phyloP scores from a whole-genome alignment of 75 land plant genomes.

The Adiantum capillusveneris region DNA sequence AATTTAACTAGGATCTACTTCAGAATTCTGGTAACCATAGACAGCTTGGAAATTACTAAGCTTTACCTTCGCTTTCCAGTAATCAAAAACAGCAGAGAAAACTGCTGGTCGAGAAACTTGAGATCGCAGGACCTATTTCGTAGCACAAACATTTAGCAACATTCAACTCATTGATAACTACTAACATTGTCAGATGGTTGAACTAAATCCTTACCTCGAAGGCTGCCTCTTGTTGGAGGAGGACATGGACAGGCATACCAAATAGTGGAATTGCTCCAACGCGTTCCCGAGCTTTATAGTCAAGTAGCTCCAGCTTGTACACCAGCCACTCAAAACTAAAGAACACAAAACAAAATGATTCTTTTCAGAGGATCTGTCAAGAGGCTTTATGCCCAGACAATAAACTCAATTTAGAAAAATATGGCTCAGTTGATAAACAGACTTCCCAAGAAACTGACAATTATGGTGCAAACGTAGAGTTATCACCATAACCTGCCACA shows the following conservation, averaged over 20 bases:
- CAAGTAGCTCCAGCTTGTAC: slow-evolving; percentile 76
- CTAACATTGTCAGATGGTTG: too few relatives aligned
- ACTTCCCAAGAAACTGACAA: too few relatives aligned
- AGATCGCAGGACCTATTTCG: slow-evolving; percentile 48
- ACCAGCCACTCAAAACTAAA: slow-evolving; percentile 67
- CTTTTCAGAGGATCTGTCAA: too few relatives aligned
- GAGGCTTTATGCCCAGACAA: too few relatives aligned
- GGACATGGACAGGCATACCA: slow-evolving; percentile 67
- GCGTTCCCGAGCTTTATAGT: slow-evolving; percentile 83
- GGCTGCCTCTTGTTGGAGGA: slow-evolving; percentile 66
- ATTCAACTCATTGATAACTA: too few relatives aligned
- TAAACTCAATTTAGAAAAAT: too few relatives aligned
- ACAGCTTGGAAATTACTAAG: slow-evolving; percentile 27
- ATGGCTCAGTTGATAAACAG: too few relatives aligned
- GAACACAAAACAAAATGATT: too few relatives aligned
- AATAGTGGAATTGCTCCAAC: slow-evolving; percentile 54
- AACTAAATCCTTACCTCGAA: slow-evolving; percentile 52
- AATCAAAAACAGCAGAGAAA: slow-evolving; percentile 67
- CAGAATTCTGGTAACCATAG: slow-evolving; percentile 77
- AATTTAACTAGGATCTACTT: slow-evolving; percentile 33
- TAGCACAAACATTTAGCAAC: neutral
- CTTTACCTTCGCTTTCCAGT: slow-evolving; percentile 83
- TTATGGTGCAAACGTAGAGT: too few relatives aligned
- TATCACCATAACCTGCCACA: too few relatives aligned
- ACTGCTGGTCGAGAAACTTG: slow-evolving; percentile 40